Evolutionary conservation across 2,329 filamentous ascomycete genomes (phyloP), one percentile per base, ranked within the genome.

Genomic region (Penicillium paneum): DNA sequence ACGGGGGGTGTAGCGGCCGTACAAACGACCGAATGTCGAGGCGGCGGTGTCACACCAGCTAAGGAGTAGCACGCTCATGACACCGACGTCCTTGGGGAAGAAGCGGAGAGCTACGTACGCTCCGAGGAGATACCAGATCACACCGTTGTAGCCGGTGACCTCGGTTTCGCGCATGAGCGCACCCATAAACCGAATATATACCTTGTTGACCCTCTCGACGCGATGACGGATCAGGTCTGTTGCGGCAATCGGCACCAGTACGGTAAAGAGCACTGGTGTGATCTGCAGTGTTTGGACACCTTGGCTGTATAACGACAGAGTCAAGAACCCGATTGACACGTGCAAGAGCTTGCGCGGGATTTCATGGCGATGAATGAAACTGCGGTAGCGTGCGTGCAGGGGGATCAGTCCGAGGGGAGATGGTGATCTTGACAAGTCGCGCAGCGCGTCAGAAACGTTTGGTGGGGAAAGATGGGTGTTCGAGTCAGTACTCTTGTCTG

Each of bases 31-130:
- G 68, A 99, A 92, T 0, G 94, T 99, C 70, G 89, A 94, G 47
- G 94, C 94, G 34, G 94, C 94, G 1, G 94, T 97, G 72, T 99
- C 94, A 75, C 94, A 99, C 94, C 94, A 99, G 69, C 90, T 95
- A 24, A 99, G 83, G 38, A 99, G 82, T 66, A 99, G 79, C 40
- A 97, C 88, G 57, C 89, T 87, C 79, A 97, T 88, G 45, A 96
- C 88, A 8, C 88, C 91, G 24, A 99, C 83, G 66, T 99, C 94
- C 76, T 97, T 99, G 60, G 92, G 91, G 72, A 95, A 91, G 71
- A 90, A 91, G 63, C 84, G 84, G 62, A 97, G 83, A 15, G 93
- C 91, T 31, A 86, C 81, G 85, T 91, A 97, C 28, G 91, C 87
- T 53, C 94, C 94, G 8, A 97, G 83, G 10, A 99, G 84, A 74